Evolutionary conservation across 116 monocot species (phyloP).

Genomic region (Trichopus zeylanicus): DNA sequence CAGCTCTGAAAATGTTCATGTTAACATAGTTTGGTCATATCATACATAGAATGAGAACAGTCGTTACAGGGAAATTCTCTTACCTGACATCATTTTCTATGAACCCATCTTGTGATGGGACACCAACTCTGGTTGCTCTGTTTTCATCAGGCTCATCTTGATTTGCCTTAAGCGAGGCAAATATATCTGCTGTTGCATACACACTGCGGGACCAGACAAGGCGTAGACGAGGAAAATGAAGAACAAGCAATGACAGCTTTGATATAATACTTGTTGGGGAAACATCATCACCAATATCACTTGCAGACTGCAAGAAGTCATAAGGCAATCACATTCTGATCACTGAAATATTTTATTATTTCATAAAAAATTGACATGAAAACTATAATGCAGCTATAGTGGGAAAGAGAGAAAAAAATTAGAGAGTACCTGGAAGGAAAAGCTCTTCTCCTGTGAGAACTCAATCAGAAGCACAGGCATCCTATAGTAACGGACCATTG

Average conservation of each 20-base stretch:
- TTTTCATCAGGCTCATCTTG: conserved; percentile 95
- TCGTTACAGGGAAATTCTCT: background rate
- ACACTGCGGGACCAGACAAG: conserved; percentile 93
- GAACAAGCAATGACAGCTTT: conserved; percentile 81
- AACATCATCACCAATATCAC: conserved; percentile 89
- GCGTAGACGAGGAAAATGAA: conserved; percentile 90
- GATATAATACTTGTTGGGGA: conserved; percentile 80
- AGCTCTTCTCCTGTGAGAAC: conserved; percentile 96
- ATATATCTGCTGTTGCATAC: conserved; percentile 96
- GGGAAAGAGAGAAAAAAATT: background rate
- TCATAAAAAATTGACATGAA: too few species aligned
- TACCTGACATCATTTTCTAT: conserved; percentile 91
- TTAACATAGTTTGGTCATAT: background rate
- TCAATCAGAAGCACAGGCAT: conserved; percentile 97
- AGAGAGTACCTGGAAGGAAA: conserved; percentile 84
- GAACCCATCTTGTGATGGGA: conserved; percentile 86
- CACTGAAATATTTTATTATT: background rate
- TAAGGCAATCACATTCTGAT: background rate
- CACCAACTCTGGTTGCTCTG: conserved; percentile 81
- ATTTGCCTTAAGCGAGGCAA: conserved; percentile 87
- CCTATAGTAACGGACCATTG: conserved; percentile 87
- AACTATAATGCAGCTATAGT: too few species aligned
- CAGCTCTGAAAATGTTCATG: conserved; percentile 43
- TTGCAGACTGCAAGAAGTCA: conserved; percentile 53
- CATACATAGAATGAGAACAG: background rate